Evolutionary conservation across 1,284 basidiomycete species (phyloP).

Genomic region (Apiotrichum sp.): DNA sequence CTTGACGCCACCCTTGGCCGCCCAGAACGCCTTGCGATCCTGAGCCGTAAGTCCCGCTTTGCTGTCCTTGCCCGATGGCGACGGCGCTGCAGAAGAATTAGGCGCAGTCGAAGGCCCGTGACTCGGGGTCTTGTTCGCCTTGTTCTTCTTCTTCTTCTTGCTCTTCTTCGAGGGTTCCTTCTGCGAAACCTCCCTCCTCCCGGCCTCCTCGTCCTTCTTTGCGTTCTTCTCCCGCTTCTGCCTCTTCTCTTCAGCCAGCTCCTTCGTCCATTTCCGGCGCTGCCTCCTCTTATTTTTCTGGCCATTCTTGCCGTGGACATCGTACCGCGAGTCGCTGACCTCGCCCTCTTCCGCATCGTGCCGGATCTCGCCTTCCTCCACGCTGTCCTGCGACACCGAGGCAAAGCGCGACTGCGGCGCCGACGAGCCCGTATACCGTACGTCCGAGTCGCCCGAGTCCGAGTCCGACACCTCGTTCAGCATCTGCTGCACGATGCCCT

Average conservation of each 20-base stretch:
- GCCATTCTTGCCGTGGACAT: neutral
- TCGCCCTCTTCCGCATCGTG: neutral
- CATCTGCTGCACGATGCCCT: neutral
- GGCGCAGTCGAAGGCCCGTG: neutral
- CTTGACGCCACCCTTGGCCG: slow-evolving; percentile 3
- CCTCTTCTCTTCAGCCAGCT: no score
- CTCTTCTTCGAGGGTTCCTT: no score
- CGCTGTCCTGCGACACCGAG: neutral
- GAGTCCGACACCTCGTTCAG: neutral
- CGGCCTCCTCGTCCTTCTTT: no score
- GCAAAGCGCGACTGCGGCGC: neutral
- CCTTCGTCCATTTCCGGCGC: no score
- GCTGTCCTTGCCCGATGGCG: neutral
- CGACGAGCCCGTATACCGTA: neutral
- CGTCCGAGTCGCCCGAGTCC: neutral
- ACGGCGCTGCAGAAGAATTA: neutral
- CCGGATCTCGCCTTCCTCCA: neutral
- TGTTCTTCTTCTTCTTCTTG: no score
- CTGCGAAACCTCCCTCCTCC: no score
- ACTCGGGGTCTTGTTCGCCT: no score
- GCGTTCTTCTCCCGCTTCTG: no score
- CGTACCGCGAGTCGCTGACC: neutral
- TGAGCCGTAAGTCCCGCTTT: neutral
- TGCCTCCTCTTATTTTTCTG: no score
- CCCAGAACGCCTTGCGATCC: slow-evolving; percentile 15